Percentiles rank a stretch among this genome's conserved stretches.
Conservation (phyloP, 1,139 yeast species). For the Saccharomyces hybrid region DNA sequence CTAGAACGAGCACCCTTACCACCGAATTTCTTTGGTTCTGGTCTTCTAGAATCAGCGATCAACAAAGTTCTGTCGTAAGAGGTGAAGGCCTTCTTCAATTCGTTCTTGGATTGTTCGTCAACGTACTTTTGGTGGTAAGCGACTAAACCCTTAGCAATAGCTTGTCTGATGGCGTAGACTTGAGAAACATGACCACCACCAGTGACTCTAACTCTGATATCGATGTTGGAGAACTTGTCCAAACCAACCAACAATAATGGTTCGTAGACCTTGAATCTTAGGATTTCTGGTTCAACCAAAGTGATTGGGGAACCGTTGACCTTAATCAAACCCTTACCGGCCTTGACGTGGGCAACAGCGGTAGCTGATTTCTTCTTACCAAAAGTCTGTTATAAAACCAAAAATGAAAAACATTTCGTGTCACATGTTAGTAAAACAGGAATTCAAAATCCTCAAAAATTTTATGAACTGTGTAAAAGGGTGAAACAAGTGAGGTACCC, state of each 20-base stretch:
- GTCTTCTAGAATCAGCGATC: slow-evolving; percentile 99
- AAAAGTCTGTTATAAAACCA: slow-evolving; percentile 58
- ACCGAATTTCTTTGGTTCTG: slow-evolving; percentile 99
- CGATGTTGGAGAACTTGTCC: slow-evolving; percentile 97
- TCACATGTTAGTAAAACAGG: slow-evolving; percentile 5
- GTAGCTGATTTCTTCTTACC: slow-evolving; percentile 99
- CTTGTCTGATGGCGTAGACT: slow-evolving; percentile 99
- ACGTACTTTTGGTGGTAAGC: slow-evolving; percentile 99
- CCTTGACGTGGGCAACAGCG: slow-evolving; percentile 99
- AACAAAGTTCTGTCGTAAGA: slow-evolving; percentile 98
- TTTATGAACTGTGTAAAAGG: not conserved
- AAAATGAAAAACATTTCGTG: slow-evolving; percentile 3
- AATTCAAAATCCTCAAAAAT: not conserved
- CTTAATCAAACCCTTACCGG: slow-evolving; percentile 98
- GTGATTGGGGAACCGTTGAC: slow-evolving; percentile 99
- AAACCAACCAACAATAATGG: slow-evolving; percentile 97
- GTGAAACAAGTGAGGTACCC: not conserved
- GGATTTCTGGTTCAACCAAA: slow-evolving; percentile 97
- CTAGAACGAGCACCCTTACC: slow-evolving; percentile 99
- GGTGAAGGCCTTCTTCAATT: slow-evolving; percentile 95
- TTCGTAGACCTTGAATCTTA: slow-evolving; percentile 99
- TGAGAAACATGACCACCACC: slow-evolving; percentile 99
- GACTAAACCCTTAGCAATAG: slow-evolving; percentile 98
- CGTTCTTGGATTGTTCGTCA: slow-evolving; percentile 99
- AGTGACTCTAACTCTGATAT: slow-evolving; percentile 97